These are phyloP conservation scores for Endocalyx cinctus DNA, from an alignment of 2,329 filamentous ascomycete genomes.

Conservation along the genomic window DNA sequence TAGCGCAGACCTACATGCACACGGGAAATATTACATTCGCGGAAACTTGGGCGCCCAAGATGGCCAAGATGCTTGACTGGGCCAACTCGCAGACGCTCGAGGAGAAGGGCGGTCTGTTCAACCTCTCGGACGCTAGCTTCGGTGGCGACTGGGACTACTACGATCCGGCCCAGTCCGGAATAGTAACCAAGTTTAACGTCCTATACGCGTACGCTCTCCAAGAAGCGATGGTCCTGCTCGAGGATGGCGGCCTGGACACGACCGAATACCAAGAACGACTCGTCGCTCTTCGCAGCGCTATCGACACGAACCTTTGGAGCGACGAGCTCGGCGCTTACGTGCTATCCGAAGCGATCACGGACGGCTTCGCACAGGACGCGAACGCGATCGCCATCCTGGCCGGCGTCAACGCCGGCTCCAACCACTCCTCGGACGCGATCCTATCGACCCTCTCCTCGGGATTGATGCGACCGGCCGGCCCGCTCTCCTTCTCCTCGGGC, in stretches of 20 bases:
- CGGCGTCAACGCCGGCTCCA: conserved; percentile 12
- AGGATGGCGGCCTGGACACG: conserved; percentile 14
- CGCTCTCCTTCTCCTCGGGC: conserved; percentile 1
- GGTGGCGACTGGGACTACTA: conserved; percentile 32
- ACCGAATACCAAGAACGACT: conserved; percentile 20
- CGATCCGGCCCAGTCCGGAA: conserved; percentile 24
- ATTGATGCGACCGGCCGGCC: neutral
- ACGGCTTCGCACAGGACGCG: conserved; percentile 25
- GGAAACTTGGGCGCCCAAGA: conserved; percentile 20
- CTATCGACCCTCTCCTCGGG: neutral
- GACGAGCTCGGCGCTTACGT: conserved; percentile 19
- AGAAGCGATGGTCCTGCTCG: conserved; percentile 17
- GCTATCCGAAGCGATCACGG: conserved; percentile 15
- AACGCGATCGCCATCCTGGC: conserved; percentile 29
- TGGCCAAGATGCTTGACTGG: conserved; percentile 30
- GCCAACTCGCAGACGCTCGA: conserved; percentile 23
- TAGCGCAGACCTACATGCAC: conserved; percentile 22
- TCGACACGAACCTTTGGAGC: conserved; percentile 22
- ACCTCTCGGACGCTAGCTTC: conserved; percentile 21
- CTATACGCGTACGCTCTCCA: conserved; percentile 28
- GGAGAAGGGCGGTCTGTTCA: conserved; percentile 23
- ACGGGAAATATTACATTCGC: conserved; percentile 24
- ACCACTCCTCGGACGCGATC: neutral
- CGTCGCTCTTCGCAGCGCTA: conserved; percentile 17
- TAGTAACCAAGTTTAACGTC: conserved; percentile 27